These are phyloP conservation scores for Tetrapisispora namnaoensis DNA, from an alignment of 805 yeast genomes.

Conservation along the genomic window DNA sequence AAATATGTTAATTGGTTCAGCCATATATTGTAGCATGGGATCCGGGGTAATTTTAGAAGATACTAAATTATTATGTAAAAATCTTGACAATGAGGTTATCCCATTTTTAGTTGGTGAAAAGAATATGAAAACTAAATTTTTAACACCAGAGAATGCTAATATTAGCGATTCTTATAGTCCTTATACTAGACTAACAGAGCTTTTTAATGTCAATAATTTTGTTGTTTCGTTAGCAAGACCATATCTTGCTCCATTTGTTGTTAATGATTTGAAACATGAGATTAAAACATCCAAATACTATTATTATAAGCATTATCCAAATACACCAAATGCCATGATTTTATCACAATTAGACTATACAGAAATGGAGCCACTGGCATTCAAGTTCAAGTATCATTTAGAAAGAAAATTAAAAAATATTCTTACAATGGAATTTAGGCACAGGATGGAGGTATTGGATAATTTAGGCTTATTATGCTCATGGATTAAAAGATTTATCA, in stretches of 20 bases:
- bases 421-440: constrained; percentile 69
- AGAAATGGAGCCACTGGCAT: constrained; percentile 30
- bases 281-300: constrained; percentile 33
- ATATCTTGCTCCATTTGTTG: constrained; percentile 80
- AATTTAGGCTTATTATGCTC: constrained; percentile 66
- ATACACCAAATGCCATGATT: constrained; percentile 20
- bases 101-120: constrained; percentile 38
- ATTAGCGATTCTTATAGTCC: constrained; percentile 49
- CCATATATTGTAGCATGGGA: constrained; percentile 78
- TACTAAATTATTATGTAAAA: constrained; percentile 50
- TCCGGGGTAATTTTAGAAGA: constrained; percentile 53
- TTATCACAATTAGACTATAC: constrained; percentile 25
- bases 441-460: constrained; percentile 71
- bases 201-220: constrained; percentile 91
- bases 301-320: constrained; percentile 32
- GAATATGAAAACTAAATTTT: constrained; percentile 22
- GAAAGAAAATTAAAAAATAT: constrained; percentile 43
- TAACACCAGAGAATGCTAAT: constrained; percentile 40
- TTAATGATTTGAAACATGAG: constrained; percentile 71
- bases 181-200: constrained; percentile 78
- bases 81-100: constrained; percentile 51
- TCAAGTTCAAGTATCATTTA: constrained; percentile 28
- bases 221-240: constrained; percentile 89
- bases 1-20: constrained; percentile 81
- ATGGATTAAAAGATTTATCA: constrained; percentile 61